These are phyloP conservation scores for Withania somnifera DNA, from an alignment of 305 asterid species.

Conservation along the genomic window DNA sequence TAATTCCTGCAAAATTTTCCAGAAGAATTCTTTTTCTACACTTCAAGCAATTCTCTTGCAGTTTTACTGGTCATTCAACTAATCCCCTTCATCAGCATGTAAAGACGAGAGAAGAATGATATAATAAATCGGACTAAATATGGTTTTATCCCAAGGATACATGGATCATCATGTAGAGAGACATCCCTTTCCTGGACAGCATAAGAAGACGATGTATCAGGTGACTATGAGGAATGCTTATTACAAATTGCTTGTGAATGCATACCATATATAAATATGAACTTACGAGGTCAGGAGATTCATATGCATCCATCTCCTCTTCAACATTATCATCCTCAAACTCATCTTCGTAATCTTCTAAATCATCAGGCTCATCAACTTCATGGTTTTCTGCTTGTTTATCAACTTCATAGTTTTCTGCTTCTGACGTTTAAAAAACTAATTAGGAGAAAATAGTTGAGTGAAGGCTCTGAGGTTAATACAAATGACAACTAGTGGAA, in stretches of 20 bases:
- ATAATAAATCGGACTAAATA: not conserved
- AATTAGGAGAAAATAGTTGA: not conserved
- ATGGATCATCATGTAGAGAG: constrained; percentile 29
- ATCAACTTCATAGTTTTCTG: constrained; percentile 38
- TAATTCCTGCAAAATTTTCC: not conserved
- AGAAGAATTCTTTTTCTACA: not conserved
- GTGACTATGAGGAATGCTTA: not conserved
- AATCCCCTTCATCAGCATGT: not conserved
- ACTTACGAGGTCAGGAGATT: constrained; percentile 38
- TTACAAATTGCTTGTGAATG: not conserved
- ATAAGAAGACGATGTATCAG: constrained; percentile 19
- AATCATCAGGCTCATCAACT: constrained; percentile 47
- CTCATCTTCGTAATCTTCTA: constrained; percentile 57
- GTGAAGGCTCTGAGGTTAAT: not conserved
- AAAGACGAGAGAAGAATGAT: not conserved
- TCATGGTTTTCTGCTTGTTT: constrained; percentile 48
- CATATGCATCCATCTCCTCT: constrained; percentile 54
- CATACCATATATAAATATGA: not conserved
- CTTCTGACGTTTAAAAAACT: constrained; percentile 25
- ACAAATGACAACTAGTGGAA: constrained; percentile 4
- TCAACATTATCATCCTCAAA: constrained; percentile 55
- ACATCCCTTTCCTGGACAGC: constrained; percentile 39
- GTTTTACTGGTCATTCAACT: not conserved
- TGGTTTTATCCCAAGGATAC: constrained; percentile 49
- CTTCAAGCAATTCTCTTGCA: not conserved